Evolutionary conservation across 345 rosid genomes (phyloP).

Genomic region (Eutrema yunnanense): DNA sequence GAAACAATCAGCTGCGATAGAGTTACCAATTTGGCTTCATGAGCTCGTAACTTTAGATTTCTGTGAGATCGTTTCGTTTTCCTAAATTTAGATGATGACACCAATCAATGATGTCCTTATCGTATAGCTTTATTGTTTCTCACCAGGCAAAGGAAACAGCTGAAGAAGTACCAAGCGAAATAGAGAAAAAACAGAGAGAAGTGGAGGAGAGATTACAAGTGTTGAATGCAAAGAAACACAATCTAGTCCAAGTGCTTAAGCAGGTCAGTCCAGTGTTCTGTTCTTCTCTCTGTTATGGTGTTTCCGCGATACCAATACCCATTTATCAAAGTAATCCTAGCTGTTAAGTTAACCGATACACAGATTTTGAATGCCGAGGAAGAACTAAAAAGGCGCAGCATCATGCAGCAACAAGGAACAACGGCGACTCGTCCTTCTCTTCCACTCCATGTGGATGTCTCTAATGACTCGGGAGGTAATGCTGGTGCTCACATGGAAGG

Average conservation of each 20-base stretch:
- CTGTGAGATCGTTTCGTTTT: background rate
- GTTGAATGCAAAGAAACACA: slow-evolving; percentile 83
- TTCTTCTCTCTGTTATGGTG: background rate
- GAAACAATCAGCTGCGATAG: background rate
- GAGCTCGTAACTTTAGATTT: background rate
- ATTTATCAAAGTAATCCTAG: background rate
- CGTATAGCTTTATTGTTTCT: background rate
- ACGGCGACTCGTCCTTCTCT: slow-evolving; percentile 40
- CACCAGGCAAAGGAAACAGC: slow-evolving; percentile 32
- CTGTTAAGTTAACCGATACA: background rate
- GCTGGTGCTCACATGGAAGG: slow-evolving; percentile 62
- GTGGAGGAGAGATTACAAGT: slow-evolving; percentile 64
- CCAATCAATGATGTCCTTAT: background rate
- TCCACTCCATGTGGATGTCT: slow-evolving; percentile 67
- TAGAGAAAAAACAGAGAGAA: slow-evolving; percentile 55
- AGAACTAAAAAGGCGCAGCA: slow-evolving; percentile 68
- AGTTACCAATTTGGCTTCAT: background rate
- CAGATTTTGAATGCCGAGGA: slow-evolving; percentile 87
- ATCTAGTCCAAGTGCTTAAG: slow-evolving; percentile 80
- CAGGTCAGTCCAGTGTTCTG: slow-evolving; percentile 41
- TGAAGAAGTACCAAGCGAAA: slow-evolving; percentile 31
- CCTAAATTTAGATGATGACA: background rate
- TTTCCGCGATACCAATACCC: background rate
- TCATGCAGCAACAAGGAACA: slow-evolving; percentile 44
- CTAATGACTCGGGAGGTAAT: slow-evolving; percentile 56